Base-by-base conservation (phyloP, 352 stramenopile genomes). In the Thalassiosira mediterranea region DNA sequence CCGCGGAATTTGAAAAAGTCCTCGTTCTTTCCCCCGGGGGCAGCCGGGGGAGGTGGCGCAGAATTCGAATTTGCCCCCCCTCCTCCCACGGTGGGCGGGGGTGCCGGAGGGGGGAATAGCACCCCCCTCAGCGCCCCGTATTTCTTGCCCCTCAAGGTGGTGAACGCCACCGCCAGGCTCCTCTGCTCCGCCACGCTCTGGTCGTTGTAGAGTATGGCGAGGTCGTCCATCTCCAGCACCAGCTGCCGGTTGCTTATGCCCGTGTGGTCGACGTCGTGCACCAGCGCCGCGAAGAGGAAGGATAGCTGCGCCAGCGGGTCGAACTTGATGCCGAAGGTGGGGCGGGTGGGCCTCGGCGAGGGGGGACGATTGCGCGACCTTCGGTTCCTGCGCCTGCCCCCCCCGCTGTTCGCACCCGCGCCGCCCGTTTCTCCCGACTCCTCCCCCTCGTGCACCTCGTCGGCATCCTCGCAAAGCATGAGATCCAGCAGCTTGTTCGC, bases 401-500 rank as follows among this genome's bases (percentile, higher is more conserved):
- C 42, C 42, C 4, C 56, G 28, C 7, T 53, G 17, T 46, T 53
- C 7, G 34, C 5, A n/a, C n/a, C 17, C 46, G n/a, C 7, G 46
- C 5, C 7, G 34, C 13, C 34, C 34, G 34, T 7, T 13, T 42
- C 34, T 7, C 34, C 13, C 34, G 34, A 42, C 34, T 13, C 34
- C 34, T 42, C 34, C 7, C 13, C 34, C 7, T 42, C 47, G 47
- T 54, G 5, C 7, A 42, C 7, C 34, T 42, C 34, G 34, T 42
- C 34, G 7, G 34, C 13, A 7, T 42, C 34, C 34, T 81, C 65
- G 8, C 72, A 54, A 65, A 74, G 66, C 65, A 90, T 81, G 56
- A 89, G 72, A 52, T 91, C 84, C 25, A 90, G 53, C 1, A 93
- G 58, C 65, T 91, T 93, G 51, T 93, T 88, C 2, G 75, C 70